Evolutionary conservation across 345 rosid species (phyloP), one percentile per base, ranked within the genome.

Genomic region (Gossypium turneri): DNA sequence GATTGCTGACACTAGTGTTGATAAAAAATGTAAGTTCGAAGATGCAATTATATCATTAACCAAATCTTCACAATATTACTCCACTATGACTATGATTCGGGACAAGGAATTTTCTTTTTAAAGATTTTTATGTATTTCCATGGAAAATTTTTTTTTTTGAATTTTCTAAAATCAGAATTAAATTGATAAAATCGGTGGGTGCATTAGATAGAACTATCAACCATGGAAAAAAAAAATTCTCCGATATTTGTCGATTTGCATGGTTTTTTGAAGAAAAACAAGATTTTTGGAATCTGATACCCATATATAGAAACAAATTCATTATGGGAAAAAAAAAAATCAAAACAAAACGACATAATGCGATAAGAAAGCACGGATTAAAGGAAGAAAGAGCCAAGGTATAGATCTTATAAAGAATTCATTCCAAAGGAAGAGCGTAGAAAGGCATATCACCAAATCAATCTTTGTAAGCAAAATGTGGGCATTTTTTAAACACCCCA

Each of bases 241-340:
- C 48, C 45, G 7, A 34, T 34, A 11, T 34, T 63, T 62, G 67
- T 62, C 67, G 22, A 16, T 62, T 62, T 62, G 67, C 67, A 62
- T 62, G 47, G 20, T 58, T 58, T 56, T 22, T 12, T 25, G 63
- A 22, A 58, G 6, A 58, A 58, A 58, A 58, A 24, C n/a, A 45
- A 24, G 15, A 3, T 52, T 25, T 16, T n/a, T 24, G 38, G 79
- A 79, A 77, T 77, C 77, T 24, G 79, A 77, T 79, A 55, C 85
- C 29, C 62, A 60, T 34, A 47, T 12, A 12, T 47, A 47, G 13
- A 20, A 43, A 65, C 16, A 61, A 50, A 16, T 15, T 60, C 76
- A 74, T 13, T 43, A 52, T 58, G 56, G 65, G 11, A 2, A 63
- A 51, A 75, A 70, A 70, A 64, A 59, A 78, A 71, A 34, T 34